phyloP scores from a whole-genome alignment of 2,329 filamentous ascomycete species.

The Aspergillus carbonarius region DNA sequence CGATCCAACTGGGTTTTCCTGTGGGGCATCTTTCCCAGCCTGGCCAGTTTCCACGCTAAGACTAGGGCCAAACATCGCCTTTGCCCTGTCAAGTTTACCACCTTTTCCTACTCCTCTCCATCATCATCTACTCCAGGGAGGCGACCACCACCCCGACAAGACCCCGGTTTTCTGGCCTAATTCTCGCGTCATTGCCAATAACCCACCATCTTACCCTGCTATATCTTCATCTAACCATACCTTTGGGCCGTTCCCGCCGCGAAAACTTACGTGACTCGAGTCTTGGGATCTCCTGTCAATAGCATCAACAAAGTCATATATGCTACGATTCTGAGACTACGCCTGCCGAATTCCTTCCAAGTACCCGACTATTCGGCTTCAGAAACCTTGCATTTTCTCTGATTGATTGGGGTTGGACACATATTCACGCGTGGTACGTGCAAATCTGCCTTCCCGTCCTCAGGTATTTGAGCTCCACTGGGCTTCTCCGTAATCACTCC shows the following conservation, averaged over 20 bases:
- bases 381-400: conserved; percentile 22
- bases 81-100: conserved; percentile 38
- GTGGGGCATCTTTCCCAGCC: conserved; percentile 39
- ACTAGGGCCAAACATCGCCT: conserved; percentile 44
- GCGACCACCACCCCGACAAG: conserved; percentile 7
- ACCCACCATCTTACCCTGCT: not conserved
- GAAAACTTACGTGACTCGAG: conserved; percentile 21
- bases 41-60: conserved; percentile 41
- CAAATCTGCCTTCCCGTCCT: conserved; percentile 23
- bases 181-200: conserved; percentile 21
- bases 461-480: conserved; percentile 37
- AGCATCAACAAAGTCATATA: conserved; percentile 33
- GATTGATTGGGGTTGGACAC: conserved; percentile 22
- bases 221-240: conserved; percentile 1
- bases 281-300: conserved; percentile 27
- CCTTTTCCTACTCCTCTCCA: conserved; percentile 24
- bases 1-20: conserved; percentile 28
- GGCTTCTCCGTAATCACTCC: conserved; percentile 22
- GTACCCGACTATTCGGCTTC: conserved; percentile 16
- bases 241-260: conserved; percentile 7
- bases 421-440: conserved; percentile 42
- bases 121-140: conserved; percentile 18
- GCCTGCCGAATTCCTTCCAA: conserved; percentile 18
- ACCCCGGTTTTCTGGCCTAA: conserved; percentile 16
- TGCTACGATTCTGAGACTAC: conserved; percentile 19